phyloP scores from a whole-genome alignment of 208 protist species.

The Crithidia brevicula region DNA sequence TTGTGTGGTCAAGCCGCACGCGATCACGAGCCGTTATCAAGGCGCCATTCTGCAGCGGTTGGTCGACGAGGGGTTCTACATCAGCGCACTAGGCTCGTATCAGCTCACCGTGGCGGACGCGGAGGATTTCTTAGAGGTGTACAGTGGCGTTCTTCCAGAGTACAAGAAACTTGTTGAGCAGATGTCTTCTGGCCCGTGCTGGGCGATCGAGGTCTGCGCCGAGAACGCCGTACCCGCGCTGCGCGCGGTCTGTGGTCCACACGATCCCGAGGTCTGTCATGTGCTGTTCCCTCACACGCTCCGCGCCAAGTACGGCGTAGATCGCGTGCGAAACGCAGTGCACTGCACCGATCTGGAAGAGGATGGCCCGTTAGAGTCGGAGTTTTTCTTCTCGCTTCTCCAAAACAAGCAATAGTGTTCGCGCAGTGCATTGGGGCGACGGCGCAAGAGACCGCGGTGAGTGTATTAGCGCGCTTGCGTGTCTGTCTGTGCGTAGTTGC shows the following conservation, averaged over 20 bases:
- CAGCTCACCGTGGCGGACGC: conserved; percentile 88
- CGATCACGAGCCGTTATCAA: conserved; percentile 87
- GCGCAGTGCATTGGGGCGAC: no score
- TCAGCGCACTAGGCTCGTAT: conserved; percentile 93
- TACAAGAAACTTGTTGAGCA: conserved; percentile 93
- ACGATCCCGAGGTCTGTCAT: conserved; percentile 92
- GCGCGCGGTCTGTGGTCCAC: conserved; percentile 89
- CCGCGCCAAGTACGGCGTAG: conserved; percentile 89
- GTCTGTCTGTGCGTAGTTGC: no score
- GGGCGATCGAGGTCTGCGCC: conserved; percentile 89
- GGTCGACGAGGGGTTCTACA: conserved; percentile 92
- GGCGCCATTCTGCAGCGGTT: conserved; percentile 92
- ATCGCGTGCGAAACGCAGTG: conserved; percentile 90
- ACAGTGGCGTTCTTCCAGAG: conserved; percentile 96
- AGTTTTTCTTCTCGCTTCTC: conserved; percentile 93
- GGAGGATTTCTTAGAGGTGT: conserved; percentile 97
- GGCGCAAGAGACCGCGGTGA: no score
- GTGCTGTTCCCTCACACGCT: conserved; percentile 94
- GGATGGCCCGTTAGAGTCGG: conserved; percentile 95
- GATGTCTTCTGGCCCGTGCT: conserved; percentile 87
- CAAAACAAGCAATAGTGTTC: conserved; percentile 60
- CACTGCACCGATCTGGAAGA: conserved; percentile 97
- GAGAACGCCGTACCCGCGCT: conserved; percentile 86
- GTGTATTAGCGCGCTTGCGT: no score
- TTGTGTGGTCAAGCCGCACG: conserved; percentile 96